Evolutionary conservation across 306 rosid species (phyloP), one percentile per base, ranked within the genome.

Genomic region (Aeschynomene evenia): DNA sequence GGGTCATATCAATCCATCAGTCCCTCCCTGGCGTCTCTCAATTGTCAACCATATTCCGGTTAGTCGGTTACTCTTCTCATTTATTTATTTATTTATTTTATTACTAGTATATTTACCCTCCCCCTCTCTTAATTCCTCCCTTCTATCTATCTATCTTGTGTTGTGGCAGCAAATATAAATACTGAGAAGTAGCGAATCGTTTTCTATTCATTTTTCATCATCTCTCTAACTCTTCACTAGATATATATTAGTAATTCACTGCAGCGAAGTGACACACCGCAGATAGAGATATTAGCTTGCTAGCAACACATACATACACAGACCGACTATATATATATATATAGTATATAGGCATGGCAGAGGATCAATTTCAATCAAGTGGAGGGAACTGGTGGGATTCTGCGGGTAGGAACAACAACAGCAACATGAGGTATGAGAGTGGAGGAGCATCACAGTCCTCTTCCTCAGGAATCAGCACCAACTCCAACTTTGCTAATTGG

Each of bases 331-430:
- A 28, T 28, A 28, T 28, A 28, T 28, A 28, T 40, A 40, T 13
- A 7, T 40, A 8, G 12, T 2, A 3, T 36, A 36, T 9, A 36
- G 11, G 12, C 73, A 94, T 94, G 98, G 97, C 95, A 40, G 96
- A 94, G 46, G 98, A 94, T 66, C 74, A 79, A 71, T 94, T 81
- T 81, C 93, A 84, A 4, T 73, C 89, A 45, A 83, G 81, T 55
- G 98, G n/a, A n/a, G n/a, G 89, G 18, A 91, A 89, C 71, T 90
- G 97, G 96, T 94, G 97, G 98, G 95, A 94, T 5, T 14, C 15
- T n/a, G 58, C 91, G 15, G 70, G 95, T 14, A 63, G 89, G 36
- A 83, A 82, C 40, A 34, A 8, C 40, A 45, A 82, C 40, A 34
- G 1, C 40, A 45, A 45, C 71, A 63, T 39, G 63, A 80, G 96